Evolutionary conservation across 2,329 filamentous ascomycete genomes (phyloP).

Genomic region (Epichloe uncinata): DNA sequence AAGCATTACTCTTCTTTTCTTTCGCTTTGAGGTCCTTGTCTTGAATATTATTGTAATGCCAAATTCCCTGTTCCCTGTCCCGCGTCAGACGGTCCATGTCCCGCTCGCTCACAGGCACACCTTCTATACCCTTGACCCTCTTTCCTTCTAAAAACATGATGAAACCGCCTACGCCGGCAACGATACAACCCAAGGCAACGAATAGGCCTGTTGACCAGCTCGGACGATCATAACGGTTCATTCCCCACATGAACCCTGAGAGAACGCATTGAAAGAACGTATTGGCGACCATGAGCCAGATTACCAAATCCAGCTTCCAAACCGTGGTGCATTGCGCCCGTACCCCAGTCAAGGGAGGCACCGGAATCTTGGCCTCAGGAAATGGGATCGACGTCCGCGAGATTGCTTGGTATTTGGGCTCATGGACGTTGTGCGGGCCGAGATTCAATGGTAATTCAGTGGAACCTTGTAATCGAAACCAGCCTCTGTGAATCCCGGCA

Average conservation of each 20-base stretch:
- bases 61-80: slow-evolving; percentile 42
- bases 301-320: slow-evolving; percentile 69
- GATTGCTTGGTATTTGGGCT: slow-evolving; percentile 26
- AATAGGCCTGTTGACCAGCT: slow-evolving; percentile 70
- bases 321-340: slow-evolving; percentile 51
- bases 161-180: slow-evolving; percentile 54
- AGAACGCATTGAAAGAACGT: slow-evolving; percentile 64
- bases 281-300: slow-evolving; percentile 69
- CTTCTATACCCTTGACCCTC: slow-evolving; percentile 57
- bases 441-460: slow-evolving; percentile 39
- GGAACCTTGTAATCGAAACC: slow-evolving; percentile 62
- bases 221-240: slow-evolving; percentile 60
- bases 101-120: slow-evolving; percentile 47
- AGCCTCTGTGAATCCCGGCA: slow-evolving; percentile 60
- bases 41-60: slow-evolving; percentile 36
- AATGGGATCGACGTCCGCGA: slow-evolving; percentile 36
- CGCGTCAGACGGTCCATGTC: slow-evolving; percentile 36
- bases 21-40: slow-evolving; percentile 17
- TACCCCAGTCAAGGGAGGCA: slow-evolving; percentile 56
- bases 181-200: slow-evolving; percentile 58
- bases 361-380: slow-evolving; percentile 48
- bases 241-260: slow-evolving; percentile 71
- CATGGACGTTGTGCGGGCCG: slow-evolving; percentile 38
- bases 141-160: slow-evolving; percentile 61
- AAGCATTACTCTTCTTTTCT: slow-evolving; percentile 1